Conservation (phyloP, 441 rosid genomes). For the Brassica hybrid region DNA sequence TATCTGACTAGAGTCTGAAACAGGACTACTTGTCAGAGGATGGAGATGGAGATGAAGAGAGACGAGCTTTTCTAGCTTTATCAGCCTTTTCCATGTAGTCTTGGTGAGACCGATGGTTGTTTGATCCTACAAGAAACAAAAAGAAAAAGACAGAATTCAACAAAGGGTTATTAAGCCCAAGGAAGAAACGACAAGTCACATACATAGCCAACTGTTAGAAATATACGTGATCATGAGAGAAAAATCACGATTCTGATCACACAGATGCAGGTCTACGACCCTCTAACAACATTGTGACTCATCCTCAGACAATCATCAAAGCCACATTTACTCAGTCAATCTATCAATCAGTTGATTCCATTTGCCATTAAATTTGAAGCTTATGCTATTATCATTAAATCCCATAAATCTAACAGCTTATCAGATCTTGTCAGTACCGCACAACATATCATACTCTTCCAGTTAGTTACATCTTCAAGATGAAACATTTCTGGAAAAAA, state of each 20-base stretch:
- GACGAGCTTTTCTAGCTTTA: conserved; percentile 70
- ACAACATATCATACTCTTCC: not conserved
- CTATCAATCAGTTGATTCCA: conserved; percentile 8
- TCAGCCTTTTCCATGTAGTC: conserved; percentile 89
- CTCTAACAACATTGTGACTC: not conserved
- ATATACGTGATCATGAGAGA: not conserved
- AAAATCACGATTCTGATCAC: not conserved
- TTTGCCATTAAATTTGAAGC: not conserved
- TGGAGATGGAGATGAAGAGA: conserved; percentile 69
- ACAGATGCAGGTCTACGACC: conserved; percentile 12
- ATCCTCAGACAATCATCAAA: not conserved
- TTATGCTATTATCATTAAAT: not conserved
- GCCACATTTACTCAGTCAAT: not conserved
- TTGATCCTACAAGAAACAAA: conserved; percentile 52
- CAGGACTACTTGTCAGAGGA: conserved; percentile 43
- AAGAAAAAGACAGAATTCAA: not conserved
- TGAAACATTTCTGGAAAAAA: conserved; percentile 4
- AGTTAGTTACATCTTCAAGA: conserved; percentile 9
- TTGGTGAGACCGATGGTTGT: conserved; percentile 85
- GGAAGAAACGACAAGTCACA: not conserved
- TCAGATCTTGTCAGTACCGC: not conserved
- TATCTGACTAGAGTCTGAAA: conserved; percentile 11
- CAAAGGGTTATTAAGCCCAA: conserved; percentile 3
- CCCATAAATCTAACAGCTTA: not conserved
- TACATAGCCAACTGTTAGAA: not conserved